Conservation (phyloP, 1,139 yeast species). For the Yamadazyma friedrichii region DNA sequence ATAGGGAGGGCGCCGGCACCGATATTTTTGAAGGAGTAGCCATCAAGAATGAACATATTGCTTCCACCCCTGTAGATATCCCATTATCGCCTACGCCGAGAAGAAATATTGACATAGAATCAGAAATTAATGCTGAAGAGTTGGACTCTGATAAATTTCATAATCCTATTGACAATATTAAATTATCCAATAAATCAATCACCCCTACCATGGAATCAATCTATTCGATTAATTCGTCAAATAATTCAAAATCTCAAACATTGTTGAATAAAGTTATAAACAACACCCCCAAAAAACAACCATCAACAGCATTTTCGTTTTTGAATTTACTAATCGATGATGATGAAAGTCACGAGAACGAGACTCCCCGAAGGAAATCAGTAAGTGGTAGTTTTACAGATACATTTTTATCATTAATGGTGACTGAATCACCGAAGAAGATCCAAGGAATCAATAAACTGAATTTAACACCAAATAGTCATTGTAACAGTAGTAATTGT, state of each 20-base stretch:
- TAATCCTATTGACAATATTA: conserved; percentile 37
- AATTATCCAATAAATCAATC: conserved; percentile 19
- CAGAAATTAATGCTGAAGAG: background rate
- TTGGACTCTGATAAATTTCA: conserved; percentile 25
- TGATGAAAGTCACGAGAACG: background rate
- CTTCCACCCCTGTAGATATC: background rate
- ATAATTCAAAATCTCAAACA: conserved; percentile 12
- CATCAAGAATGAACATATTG: conserved; percentile 3
- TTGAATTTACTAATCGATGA: conserved; percentile 10
- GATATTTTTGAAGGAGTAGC: conserved; percentile 7
- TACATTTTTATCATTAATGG: conserved; percentile 14
- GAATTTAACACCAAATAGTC: conserved; percentile 1
- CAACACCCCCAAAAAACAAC: conserved; percentile 8
- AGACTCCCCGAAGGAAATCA: conserved; percentile 1
- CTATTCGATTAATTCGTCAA: conserved; percentile 14
- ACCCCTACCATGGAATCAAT: conserved; percentile 33
- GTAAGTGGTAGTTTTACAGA: conserved; percentile 14
- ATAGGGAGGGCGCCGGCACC: background rate
- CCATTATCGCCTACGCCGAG: background rate
- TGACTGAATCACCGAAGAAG: conserved; percentile 10
- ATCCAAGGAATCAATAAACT: conserved; percentile 6
- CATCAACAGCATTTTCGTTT: conserved; percentile 10
- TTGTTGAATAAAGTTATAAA: conserved; percentile 21
- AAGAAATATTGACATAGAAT: background rate
- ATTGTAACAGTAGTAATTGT: conserved; percentile 1